Base-by-base conservation (phyloP, 1,284 basidiomycete genomes). In the Fomitiporia mediterranea region DNA sequence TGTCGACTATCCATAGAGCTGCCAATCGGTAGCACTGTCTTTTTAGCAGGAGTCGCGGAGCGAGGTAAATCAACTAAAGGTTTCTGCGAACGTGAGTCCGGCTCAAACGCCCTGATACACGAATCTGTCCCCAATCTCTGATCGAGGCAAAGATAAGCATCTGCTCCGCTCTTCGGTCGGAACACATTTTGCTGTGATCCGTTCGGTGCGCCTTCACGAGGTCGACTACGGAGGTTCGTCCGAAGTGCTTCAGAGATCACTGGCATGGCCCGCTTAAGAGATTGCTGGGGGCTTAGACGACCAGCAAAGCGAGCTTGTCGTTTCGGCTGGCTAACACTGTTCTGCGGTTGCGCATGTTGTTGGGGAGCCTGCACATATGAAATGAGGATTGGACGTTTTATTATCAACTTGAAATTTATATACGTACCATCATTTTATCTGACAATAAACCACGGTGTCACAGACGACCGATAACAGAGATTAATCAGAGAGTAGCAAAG, bases 131-230 rank as follows among this genome's bases (percentile, higher is more conserved):
- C 39, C 28, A 25, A 8, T 15, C 25, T 28, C 21, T 55, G 25
- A 11, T 55, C 54, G 27, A 55, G 54, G 17, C 38, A 27, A 34
- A 55, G 54, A 19, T 50, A 49, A 50, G 54, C 47, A n/a, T 55
- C 54, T 34, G 54, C 54, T 42, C 48, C 48, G 28, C 54, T 55
- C 17, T 50, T 35, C 21, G 54, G 54, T 32, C 54, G 54, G 34
- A 55, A 42, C 43, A 19, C 32, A 13, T 39, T 3, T 48, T 47
- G 54, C 17, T 39, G 21, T 15, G 37, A 11, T 9, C 27, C 27
- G 13, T 48, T 28, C n/a, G 28, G 25, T 2, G 30, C 13, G n/a
- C 19, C 30, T 8, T 40, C 34, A 17, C 40, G 40, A 32, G 38
- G 13, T 43, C 51, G 21, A 34, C 39, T 25, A 15, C 51, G 51